Evolutionary conservation across 2,329 filamentous ascomycete genomes (phyloP).

Genomic region (Hypoxylon sp.): DNA sequence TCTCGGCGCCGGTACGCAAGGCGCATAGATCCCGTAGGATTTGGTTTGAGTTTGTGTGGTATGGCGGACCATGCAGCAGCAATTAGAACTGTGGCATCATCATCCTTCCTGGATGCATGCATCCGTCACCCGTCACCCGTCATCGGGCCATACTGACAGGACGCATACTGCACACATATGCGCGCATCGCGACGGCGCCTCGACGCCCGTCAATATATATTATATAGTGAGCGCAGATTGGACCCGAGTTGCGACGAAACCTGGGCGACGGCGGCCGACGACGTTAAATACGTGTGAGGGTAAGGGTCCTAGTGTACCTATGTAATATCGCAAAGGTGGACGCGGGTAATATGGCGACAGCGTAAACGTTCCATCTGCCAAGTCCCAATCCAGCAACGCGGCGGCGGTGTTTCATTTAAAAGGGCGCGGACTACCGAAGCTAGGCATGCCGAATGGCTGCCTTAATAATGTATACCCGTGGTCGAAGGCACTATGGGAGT

Average conservation of each 20-base stretch:
- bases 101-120: slow-evolving; percentile 2
- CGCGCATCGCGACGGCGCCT: slow-evolving; percentile 18
- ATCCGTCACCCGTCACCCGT: slow-evolving; percentile 6
- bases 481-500: slow-evolving; percentile 8
- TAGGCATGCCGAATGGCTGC: slow-evolving; percentile 14
- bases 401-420: slow-evolving; percentile 38
- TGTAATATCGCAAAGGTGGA: not conserved
- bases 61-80: not conserved
- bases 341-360: slow-evolving; percentile 33
- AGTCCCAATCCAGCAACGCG: slow-evolving; percentile 32
- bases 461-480: slow-evolving; percentile 17
- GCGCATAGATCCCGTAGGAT: not conserved
- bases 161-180: slow-evolving; percentile 1
- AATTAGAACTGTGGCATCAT: not conserved
- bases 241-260: slow-evolving; percentile 15
- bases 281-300: not conserved
- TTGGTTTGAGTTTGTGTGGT: not conserved
- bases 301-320: not conserved
- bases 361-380: slow-evolving; percentile 31
- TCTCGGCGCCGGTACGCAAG: slow-evolving; percentile 18
- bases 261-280: not conserved
- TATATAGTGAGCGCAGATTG: slow-evolving; percentile 18
- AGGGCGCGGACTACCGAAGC: slow-evolving; percentile 23
- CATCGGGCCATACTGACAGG: not conserved
- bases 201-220: slow-evolving; percentile 40